A percentile compares a stretch with the other conserved stretches of the same genome.
Conservation (phyloP, 306 rosid genomes). For the Rosa multiflora region DNA sequence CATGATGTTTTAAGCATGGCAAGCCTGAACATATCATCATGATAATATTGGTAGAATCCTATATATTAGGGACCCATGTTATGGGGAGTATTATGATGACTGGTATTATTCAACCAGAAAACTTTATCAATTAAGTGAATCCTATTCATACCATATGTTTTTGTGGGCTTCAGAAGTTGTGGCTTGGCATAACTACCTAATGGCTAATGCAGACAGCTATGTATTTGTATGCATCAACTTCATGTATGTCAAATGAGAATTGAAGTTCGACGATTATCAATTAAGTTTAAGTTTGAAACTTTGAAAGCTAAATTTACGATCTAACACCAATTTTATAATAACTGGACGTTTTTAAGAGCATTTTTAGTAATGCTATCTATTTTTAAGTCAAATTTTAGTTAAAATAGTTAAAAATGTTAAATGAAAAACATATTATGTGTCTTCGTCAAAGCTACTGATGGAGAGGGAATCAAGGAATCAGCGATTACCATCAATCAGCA, state of each 20-base stretch:
- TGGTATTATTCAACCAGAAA: background rate
- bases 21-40: background rate
- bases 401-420: no score
- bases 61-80: background rate
- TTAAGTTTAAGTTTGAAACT: background rate
- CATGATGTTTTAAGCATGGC: background rate
- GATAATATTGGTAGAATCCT: background rate
- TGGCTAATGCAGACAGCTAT: background rate
- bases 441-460: no score
- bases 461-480: no score
- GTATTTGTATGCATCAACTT: background rate
- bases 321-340: no score
- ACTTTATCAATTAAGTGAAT: background rate
- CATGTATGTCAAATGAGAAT: background rate
- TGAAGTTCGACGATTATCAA: background rate
- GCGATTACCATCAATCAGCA: no score
- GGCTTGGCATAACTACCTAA: background rate
- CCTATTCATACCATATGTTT: background rate
- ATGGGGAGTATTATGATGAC: background rate
- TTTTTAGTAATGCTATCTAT: no score
- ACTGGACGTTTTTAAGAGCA: no score
- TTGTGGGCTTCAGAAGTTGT: background rate
- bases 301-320: background rate
- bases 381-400: no score
- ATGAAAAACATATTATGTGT: no score